These are phyloP conservation scores for Albatrellus ellisii DNA, from an alignment of 768 basidiomycete genomes.

Conservation along the genomic window DNA sequence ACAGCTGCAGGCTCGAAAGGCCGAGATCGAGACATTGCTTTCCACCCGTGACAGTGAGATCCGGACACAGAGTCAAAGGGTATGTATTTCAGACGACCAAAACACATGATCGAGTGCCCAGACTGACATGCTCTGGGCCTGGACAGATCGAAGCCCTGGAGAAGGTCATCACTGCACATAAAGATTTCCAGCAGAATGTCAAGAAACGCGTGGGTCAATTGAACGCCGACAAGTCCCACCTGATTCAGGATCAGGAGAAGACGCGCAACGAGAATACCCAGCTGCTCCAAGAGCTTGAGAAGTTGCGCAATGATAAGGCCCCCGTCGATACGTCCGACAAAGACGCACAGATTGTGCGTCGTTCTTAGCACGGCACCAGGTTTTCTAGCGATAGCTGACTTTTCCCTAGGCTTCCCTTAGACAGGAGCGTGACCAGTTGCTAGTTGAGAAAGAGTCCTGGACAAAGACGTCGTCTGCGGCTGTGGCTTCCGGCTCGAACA, in stretches of 20 bases:
- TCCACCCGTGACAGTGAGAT: not conserved
- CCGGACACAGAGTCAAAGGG: constrained; percentile 12
- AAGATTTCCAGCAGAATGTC: too few relatives aligned
- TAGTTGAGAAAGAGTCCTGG: constrained; percentile 44
- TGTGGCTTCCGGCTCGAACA: constrained; percentile 20
- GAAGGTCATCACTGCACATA: too few relatives aligned
- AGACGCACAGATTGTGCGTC: constrained; percentile 22
- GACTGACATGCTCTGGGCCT: not conserved
- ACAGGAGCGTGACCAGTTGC: constrained; percentile 47
- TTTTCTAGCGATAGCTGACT: not conserved
- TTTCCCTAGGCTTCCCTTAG: constrained; percentile 32
- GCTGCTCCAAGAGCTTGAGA: constrained; percentile 17
- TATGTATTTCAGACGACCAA: constrained; percentile 4
- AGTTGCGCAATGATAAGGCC: constrained; percentile 23
- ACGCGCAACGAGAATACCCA: constrained; percentile 9
- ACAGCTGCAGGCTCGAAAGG: constrained; percentile 20
- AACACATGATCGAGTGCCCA: too few relatives aligned
- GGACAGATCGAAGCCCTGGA: constrained; percentile 12
- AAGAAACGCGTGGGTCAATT: too few relatives aligned
- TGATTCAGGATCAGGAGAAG: constrained; percentile 9
- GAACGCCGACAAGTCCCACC: too few relatives aligned
- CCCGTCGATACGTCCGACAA: constrained; percentile 18
- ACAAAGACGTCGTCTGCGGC: constrained; percentile 15
- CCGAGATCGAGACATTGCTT: constrained; percentile 11
- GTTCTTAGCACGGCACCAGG: not conserved